Evolutionary conservation across 345 rosid genomes (phyloP).

Genomic region (Chamaenerion angustifolium): DNA sequence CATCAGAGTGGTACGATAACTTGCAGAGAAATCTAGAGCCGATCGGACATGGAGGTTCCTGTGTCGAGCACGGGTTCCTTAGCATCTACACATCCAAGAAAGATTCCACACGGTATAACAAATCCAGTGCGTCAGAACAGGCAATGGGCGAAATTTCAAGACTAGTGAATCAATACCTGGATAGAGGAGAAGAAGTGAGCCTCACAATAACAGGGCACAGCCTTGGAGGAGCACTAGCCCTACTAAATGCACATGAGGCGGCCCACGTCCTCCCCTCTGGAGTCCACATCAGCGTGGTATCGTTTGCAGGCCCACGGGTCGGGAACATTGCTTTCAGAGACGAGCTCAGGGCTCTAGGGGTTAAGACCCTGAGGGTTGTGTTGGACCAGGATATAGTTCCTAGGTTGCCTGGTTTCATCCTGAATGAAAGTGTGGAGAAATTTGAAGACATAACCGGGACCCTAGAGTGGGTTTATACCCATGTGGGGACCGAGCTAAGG

Average conservation of each 20-base stretch:
- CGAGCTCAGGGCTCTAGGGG: slow-evolving; percentile 16
- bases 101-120: slow-evolving; percentile 22
- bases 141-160: slow-evolving; percentile 20
- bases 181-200: slow-evolving; percentile 25
- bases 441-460: slow-evolving; percentile 19
- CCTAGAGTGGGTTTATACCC: slow-evolving; percentile 28
- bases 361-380: slow-evolving; percentile 23
- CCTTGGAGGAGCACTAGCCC: slow-evolving; percentile 33
- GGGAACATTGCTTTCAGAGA: slow-evolving; percentile 27
- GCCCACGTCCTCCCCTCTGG: slow-evolving; percentile 11
- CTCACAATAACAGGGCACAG: slow-evolving; percentile 33
- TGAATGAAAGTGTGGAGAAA: slow-evolving; percentile 20
- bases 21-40: slow-evolving; percentile 18
- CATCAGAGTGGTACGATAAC: slow-evolving; percentile 24
- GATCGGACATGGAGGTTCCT: slow-evolving; percentile 10
- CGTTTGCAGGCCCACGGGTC: slow-evolving; percentile 31
- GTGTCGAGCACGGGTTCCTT: slow-evolving; percentile 26
- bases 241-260: slow-evolving; percentile 27
- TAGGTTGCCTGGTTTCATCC: slow-evolving; percentile 22
- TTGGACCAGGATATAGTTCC: slow-evolving; percentile 33
- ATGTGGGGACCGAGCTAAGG: slow-evolving; percentile 23
- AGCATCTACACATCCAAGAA: slow-evolving; percentile 27
- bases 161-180: slow-evolving; percentile 13
- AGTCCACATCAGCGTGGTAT: slow-evolving; percentile 13
- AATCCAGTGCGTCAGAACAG: slow-evolving; percentile 35